Evolutionary conservation across 257 asterid genomes (phyloP).

Genomic region (Solanum bukasovii): DNA sequence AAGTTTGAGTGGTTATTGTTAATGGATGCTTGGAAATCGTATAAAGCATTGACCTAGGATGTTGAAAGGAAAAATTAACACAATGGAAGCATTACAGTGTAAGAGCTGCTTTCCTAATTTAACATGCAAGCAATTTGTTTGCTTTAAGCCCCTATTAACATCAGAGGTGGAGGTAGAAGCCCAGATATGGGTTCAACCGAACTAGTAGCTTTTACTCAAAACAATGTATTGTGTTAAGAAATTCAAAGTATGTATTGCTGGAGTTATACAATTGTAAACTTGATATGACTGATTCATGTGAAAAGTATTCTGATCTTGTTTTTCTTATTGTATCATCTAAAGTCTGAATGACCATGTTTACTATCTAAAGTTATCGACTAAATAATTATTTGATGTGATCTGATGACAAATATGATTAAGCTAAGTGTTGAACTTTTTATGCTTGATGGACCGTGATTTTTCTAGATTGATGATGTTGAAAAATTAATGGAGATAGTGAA

Average conservation of each 20-base stretch:
- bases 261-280: neutral
- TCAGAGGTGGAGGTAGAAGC: neutral
- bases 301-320: neutral
- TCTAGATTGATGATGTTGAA: constrained; percentile 67
- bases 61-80: neutral
- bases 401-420: neutral
- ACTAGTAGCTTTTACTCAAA: neutral
- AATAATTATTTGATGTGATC: neutral
- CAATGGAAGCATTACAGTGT: neutral
- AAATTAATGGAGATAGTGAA: constrained; percentile 61
- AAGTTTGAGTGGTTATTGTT: neutral
- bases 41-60: neutral
- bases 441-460: neutral
- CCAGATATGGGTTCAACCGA: neutral
- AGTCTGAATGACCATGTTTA: neutral
- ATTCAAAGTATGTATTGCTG: neutral
- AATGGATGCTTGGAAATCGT: neutral
- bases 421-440: neutral
- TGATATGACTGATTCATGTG: neutral
- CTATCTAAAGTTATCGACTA: neutral
- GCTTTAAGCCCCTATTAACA: neutral
- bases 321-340: neutral
- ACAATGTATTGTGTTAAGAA: neutral
- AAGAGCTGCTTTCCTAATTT: neutral
- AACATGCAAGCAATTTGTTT: neutral